These are phyloP conservation scores for Pyrenochaeta sp. DNA, from an alignment of 2,329 filamentous ascomycete genomes.

Conservation along the genomic window DNA sequence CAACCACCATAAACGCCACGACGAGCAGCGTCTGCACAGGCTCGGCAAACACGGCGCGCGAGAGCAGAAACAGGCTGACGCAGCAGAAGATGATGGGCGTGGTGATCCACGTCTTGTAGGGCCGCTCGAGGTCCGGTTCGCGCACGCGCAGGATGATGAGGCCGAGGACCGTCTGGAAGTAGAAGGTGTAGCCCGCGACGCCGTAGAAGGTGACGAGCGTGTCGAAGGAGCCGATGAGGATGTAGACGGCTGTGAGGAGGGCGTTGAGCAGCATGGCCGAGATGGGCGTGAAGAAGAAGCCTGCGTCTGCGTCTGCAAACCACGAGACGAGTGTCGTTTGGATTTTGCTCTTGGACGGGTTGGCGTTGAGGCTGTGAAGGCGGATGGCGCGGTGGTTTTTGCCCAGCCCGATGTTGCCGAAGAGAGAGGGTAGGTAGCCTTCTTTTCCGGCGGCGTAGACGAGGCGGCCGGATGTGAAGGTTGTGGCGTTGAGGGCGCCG, in stretches of 20 bases:
- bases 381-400: constrained; percentile 48
- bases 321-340: constrained; percentile 31
- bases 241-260: constrained; percentile 75
- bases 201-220: constrained; percentile 97
- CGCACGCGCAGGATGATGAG: constrained; percentile 87
- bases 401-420: constrained; percentile 81
- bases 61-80: constrained; percentile 90
- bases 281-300: constrained; percentile 92
- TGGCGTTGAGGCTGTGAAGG: constrained; percentile 35
- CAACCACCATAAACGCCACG: constrained; percentile 80
- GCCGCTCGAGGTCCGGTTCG: constrained; percentile 86
- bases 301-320: constrained; percentile 69
- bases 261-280: constrained; percentile 87
- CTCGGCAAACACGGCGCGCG: constrained; percentile 86
- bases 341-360: constrained; percentile 26
- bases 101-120: constrained; percentile 95
- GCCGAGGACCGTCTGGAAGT: constrained; percentile 93
- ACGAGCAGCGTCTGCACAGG: constrained; percentile 90
- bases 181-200: constrained; percentile 95
- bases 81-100: constrained; percentile 99
- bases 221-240: constrained; percentile 85
- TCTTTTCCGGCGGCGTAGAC: constrained; percentile 96
- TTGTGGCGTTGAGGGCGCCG: constrained; percentile 90
- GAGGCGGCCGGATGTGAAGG: constrained; percentile 89
- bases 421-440: constrained; percentile 84